phyloP scores from a whole-genome alignment of 441 rosid genomes.

The Corymbia citriodora region DNA sequence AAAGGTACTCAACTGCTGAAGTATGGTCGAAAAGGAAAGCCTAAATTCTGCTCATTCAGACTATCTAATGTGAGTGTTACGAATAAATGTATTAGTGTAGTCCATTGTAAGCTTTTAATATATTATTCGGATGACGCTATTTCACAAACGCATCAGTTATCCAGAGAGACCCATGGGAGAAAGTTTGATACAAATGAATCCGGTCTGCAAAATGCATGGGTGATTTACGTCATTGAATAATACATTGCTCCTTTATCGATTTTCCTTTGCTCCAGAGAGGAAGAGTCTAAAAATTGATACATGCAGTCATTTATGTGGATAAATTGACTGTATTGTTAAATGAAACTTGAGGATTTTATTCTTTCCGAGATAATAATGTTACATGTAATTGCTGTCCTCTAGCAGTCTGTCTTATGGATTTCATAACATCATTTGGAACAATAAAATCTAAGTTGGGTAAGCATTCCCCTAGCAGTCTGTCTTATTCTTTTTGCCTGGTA shows the following conservation, averaged over 20 bases:
- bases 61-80: conserved; percentile 72
- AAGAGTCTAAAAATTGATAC: neutral
- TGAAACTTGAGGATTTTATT: neutral
- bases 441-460: neutral
- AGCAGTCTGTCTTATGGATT: neutral
- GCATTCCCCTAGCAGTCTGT: neutral
- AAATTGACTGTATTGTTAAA: neutral
- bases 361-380: neutral
- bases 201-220: neutral
- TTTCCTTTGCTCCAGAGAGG: neutral
- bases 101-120: neutral
- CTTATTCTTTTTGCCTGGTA: neutral
- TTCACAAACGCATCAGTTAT: neutral
- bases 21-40: conserved; percentile 98
- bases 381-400: neutral
- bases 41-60: conserved; percentile 87
- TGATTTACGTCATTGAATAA: neutral
- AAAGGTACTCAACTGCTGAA: conserved; percentile 91
- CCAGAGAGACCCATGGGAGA: neutral
- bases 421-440: neutral
- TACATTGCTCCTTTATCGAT: neutral
- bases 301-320: neutral
- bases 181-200: neutral
- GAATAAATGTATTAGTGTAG: neutral
- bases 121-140: neutral